These are phyloP conservation scores for Chaetomium globosum DNA, from an alignment of 2,329 filamentous ascomycete species.

Conservation along the genomic window DNA sequence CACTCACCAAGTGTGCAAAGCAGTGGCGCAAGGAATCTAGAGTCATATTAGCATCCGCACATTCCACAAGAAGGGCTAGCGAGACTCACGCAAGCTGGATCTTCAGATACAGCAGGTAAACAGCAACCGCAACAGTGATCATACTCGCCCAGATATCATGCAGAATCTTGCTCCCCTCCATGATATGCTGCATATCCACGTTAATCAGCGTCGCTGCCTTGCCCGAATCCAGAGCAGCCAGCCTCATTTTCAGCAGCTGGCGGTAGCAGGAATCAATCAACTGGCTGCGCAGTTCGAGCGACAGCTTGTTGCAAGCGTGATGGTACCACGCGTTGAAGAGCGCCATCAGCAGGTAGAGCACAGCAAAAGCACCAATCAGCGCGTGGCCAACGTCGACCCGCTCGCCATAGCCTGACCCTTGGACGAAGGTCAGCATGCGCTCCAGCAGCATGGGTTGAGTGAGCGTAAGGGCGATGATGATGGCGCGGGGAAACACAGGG, in stretches of 20 bases:
- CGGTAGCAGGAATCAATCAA: conserved; percentile 22
- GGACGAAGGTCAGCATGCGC: conserved; percentile 24
- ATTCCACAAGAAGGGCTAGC: background rate
- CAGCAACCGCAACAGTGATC: conserved; percentile 19
- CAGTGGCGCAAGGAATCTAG: conserved; percentile 21
- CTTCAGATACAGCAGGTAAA: conserved; percentile 22
- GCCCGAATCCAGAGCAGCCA: conserved; percentile 19
- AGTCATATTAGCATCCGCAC: background rate
- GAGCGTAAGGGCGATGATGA: conserved; percentile 20
- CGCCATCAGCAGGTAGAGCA: conserved; percentile 19
- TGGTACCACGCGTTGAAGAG: conserved; percentile 25
- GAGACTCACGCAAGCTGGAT: conserved; percentile 24
- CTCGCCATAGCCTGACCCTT: conserved; percentile 15
- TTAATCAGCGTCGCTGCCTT: conserved; percentile 24
- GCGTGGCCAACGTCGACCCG: conserved; percentile 22
- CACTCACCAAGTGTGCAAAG: conserved; percentile 23
- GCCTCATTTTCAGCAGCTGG: conserved; percentile 19
- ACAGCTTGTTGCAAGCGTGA: conserved; percentile 25
- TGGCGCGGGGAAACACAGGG: conserved; percentile 16
- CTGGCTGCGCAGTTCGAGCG: conserved; percentile 22
- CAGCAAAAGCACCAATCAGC: conserved; percentile 21
- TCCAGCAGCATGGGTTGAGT: conserved; percentile 25
- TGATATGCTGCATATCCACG: conserved; percentile 27
- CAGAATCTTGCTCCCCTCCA: conserved; percentile 23
- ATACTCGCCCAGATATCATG: conserved; percentile 26